Evolutionary conservation across 2,329 filamentous ascomycete genomes (phyloP).

Genomic region (Colletotrichum eremochloae): DNA sequence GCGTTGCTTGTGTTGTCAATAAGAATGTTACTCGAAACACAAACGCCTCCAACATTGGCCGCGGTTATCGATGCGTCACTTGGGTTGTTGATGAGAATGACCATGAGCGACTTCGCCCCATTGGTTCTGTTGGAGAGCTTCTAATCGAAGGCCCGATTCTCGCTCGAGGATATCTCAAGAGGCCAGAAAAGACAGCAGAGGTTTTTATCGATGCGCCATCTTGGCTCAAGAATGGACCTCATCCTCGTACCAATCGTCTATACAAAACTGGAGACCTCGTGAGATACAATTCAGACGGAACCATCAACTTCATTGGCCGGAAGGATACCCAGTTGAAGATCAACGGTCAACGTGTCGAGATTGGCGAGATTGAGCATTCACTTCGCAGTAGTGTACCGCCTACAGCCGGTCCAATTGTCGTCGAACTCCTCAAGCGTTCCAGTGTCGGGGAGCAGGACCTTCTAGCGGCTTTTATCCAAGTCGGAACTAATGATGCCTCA

Average conservation of each 20-base stretch:
- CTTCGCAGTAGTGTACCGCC: neutral
- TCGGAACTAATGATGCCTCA: neutral
- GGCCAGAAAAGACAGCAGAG: neutral
- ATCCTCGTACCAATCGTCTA: neutral
- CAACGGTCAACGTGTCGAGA: neutral
- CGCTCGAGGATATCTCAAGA: neutral
- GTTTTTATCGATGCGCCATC: neutral
- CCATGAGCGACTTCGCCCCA: neutral
- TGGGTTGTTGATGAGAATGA: neutral
- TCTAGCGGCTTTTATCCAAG: neutral
- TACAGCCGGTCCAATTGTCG: neutral
- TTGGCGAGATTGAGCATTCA: neutral
- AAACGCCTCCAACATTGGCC: neutral
- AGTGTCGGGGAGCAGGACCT: neutral
- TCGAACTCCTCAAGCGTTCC: neutral
- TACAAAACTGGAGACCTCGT: neutral
- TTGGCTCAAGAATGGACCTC: neutral
- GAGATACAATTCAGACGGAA: neutral
- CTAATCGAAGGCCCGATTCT: neutral
- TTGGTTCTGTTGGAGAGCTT: neutral
- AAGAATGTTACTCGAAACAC: neutral
- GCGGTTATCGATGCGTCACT: neutral
- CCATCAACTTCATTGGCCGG: neutral
- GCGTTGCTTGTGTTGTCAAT: neutral
- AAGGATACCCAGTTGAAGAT: neutral